Evolutionary conservation across 495 filamentous ascomycete species (phyloP).

Genomic region (Neurospora tetrasperma): DNA sequence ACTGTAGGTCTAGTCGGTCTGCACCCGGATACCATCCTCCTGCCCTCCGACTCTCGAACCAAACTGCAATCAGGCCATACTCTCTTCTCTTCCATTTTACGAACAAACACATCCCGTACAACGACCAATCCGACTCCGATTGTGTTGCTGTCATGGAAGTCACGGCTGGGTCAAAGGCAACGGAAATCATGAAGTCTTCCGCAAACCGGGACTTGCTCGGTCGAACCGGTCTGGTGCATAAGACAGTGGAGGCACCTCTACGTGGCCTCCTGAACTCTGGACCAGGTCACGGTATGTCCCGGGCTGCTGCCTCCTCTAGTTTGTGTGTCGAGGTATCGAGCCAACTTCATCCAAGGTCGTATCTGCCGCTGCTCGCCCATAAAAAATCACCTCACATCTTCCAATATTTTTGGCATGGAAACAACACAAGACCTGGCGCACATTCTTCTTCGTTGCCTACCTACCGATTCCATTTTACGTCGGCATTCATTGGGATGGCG

Average conservation of each 20-base stretch:
- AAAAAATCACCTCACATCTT: background rate
- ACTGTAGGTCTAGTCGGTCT: background rate
- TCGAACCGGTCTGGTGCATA: background rate
- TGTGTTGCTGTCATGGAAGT: background rate
- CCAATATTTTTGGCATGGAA: background rate
- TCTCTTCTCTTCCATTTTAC: background rate
- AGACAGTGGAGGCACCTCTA: background rate
- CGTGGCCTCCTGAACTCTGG: background rate
- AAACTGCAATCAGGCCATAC: background rate
- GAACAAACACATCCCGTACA: background rate
- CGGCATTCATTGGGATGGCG: background rate
- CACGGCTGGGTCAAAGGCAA: background rate
- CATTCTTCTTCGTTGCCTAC: background rate
- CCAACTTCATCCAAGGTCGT: background rate
- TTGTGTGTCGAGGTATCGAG: background rate
- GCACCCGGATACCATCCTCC: background rate
- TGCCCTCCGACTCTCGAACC: background rate
- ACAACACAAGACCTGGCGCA: background rate
- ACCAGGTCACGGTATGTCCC: background rate
- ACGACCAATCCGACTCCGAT: background rate
- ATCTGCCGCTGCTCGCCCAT: background rate
- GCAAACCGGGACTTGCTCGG: background rate
- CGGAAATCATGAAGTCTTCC: background rate
- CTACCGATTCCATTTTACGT: background rate
- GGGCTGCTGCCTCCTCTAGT: background rate